A percentile compares a stretch with the other conserved stretches of the same genome.
phyloP scores from a whole-genome alignment of 2,329 filamentous ascomycete genomes.

The Tolypocladium pustulatum region DNA sequence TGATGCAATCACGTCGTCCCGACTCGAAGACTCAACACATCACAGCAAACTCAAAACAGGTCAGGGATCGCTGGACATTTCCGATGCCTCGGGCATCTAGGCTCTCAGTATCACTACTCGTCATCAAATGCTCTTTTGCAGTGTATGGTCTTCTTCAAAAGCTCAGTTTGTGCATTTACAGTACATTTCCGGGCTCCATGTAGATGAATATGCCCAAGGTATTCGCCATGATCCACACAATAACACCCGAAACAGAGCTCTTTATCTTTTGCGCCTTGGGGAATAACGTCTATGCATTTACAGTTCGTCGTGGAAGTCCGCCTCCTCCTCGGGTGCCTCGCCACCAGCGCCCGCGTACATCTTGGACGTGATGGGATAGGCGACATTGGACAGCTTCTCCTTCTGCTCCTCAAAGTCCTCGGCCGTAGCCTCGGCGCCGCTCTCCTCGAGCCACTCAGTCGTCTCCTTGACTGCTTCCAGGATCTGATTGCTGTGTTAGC shows the following conservation, averaged over 20 bases:
- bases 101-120: neutral
- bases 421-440: slow-evolving; percentile 69
- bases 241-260: slow-evolving; percentile 2
- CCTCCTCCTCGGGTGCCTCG: slow-evolving; percentile 52
- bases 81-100: no score
- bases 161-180: neutral
- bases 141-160: neutral
- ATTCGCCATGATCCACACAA: neutral
- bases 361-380: slow-evolving; percentile 99
- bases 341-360: slow-evolving; percentile 62
- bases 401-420: slow-evolving; percentile 99
- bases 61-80: no score
- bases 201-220: neutral
- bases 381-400: slow-evolving; percentile 94
- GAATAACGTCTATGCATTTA: slow-evolving; percentile 39
- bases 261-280: slow-evolving; percentile 1
- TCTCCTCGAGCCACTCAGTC: slow-evolving; percentile 94
- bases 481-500: slow-evolving; percentile 46
- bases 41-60: no score
- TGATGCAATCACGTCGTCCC: slow-evolving; percentile 2
- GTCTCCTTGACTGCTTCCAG: slow-evolving; percentile 95
- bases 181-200: neutral
- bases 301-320: slow-evolving; percentile 68
- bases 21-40: neutral
- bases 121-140: no score